Evolutionary conservation across 2,329 filamentous ascomycete species (phyloP).

Genomic region (Botrytis galanthina): DNA sequence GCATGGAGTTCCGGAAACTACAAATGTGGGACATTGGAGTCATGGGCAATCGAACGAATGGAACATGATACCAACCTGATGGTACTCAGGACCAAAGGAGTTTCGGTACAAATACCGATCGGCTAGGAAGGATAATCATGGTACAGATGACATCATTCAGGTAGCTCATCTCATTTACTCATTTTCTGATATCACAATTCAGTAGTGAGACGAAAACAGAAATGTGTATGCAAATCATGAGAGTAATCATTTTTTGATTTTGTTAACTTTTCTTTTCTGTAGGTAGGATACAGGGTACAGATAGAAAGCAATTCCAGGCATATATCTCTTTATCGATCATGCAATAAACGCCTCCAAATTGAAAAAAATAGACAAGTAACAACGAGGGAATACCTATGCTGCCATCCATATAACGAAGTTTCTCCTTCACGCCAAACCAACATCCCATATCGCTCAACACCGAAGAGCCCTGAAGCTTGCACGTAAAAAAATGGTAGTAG

Average conservation of each 20-base stretch:
- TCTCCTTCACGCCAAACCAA: conserved; percentile 3
- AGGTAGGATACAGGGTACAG: conserved; percentile 7
- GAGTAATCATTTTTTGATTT: background rate
- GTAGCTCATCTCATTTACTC: background rate
- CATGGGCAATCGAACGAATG: conserved; percentile 3
- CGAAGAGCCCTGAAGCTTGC: background rate
- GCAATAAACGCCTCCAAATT: background rate
- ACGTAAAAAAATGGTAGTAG: background rate
- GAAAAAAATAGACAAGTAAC: background rate
- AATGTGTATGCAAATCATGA: background rate
- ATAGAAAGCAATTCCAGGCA: background rate
- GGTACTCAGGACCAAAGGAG: background rate
- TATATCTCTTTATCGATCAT: conserved; percentile 8
- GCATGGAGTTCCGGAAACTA: conserved; percentile 12
- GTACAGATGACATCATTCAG: background rate
- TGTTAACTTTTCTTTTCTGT: background rate
- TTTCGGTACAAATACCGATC: background rate
- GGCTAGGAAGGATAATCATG: background rate
- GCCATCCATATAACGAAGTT: background rate
- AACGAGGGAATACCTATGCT: background rate
- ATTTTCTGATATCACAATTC: background rate
- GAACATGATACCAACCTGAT: background rate
- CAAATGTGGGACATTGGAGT: conserved; percentile 5
- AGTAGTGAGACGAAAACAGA: background rate
- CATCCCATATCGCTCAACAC: background rate